These are phyloP conservation scores for Colletotrichum sp. DNA, from an alignment of 2,329 filamentous ascomycete species.

Conservation along the genomic window DNA sequence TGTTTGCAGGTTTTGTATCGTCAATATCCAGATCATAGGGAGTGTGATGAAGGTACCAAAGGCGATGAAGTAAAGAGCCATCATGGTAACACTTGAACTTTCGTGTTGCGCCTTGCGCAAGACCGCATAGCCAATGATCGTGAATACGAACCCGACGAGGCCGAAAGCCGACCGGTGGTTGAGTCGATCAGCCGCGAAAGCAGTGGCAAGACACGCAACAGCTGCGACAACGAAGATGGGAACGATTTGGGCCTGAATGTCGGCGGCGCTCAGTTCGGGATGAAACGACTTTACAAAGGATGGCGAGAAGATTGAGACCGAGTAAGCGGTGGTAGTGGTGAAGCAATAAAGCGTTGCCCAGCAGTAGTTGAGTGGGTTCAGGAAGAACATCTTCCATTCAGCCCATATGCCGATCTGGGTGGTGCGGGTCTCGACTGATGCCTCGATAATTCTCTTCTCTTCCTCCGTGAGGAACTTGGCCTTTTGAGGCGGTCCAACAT, in stretches of 20 bases:
- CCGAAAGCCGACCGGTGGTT: conserved; percentile 23
- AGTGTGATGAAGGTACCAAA: conserved; percentile 20
- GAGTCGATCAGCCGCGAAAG: conserved; percentile 15
- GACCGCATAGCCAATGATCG: conserved; percentile 18
- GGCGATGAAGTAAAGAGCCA: conserved; percentile 23
- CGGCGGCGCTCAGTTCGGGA: conserved; percentile 4
- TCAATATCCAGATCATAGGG: conserved; percentile 22
- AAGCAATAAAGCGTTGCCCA: conserved; percentile 21
- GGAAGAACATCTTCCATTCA: conserved; percentile 21
- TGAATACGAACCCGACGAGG: conserved; percentile 13
- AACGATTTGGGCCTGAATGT: conserved; percentile 21
- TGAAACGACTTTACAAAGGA: conserved; percentile 23
- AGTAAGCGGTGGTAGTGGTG: conserved; percentile 22
- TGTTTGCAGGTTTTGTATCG: conserved; percentile 19
- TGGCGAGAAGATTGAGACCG: conserved; percentile 22
- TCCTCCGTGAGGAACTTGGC: conserved; percentile 17
- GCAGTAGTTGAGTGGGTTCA: conserved; percentile 23
- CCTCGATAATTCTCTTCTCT: conserved; percentile 6
- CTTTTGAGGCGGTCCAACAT: conserved; percentile 17
- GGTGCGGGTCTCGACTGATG: not conserved
- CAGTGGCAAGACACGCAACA: conserved; percentile 10
- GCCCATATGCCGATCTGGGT: not conserved
- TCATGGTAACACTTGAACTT: conserved; percentile 11
- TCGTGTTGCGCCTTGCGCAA: not conserved
- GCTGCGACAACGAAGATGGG: conserved; percentile 23